phyloP scores from a whole-genome alignment of 441 rosid species.

The Pelargonium fulgidum region DNA sequence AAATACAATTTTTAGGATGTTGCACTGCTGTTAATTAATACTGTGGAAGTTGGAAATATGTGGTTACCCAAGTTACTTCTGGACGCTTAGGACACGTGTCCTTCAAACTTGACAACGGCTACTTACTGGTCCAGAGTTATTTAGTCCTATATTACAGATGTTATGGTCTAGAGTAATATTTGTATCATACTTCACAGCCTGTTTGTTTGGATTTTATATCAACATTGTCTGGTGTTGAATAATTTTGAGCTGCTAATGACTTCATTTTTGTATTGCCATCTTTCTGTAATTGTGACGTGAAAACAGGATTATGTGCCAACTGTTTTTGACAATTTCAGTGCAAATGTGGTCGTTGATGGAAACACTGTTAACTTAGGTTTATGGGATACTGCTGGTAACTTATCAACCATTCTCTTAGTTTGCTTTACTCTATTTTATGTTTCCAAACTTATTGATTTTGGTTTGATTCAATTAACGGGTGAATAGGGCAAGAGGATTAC shows the following conservation, averaged over 20 bases:
- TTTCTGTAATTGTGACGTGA: too few relatives aligned
- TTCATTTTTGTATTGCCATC: too few relatives aligned
- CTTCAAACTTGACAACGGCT: neutral
- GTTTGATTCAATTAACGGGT: too few relatives aligned
- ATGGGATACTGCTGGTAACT: slow-evolving; percentile 77
- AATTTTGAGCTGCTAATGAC: slow-evolving; percentile 2
- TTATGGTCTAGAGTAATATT: neutral
- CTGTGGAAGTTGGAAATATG: neutral
- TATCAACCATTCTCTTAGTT: neutral
- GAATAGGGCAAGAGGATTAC: slow-evolving; percentile 75
- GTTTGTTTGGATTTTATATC: neutral
- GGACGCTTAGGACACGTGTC: neutral
- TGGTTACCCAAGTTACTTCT: neutral
- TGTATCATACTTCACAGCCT: neutral
- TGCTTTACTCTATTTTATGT: neutral
- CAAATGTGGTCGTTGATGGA: slow-evolving; percentile 78
- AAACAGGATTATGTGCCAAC: slow-evolving; percentile 76
- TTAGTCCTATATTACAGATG: neutral
- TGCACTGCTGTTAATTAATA: too few relatives aligned
- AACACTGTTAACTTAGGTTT: slow-evolving; percentile 63
- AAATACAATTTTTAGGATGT: too few relatives aligned
- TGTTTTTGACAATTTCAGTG: slow-evolving; percentile 79
- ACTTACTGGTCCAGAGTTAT: neutral
- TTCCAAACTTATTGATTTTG: neutral
- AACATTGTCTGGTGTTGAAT: neutral